Base-by-base conservation (phyloP, 1,284 basidiomycete species). In the Stygiomarasmius scandens region DNA sequence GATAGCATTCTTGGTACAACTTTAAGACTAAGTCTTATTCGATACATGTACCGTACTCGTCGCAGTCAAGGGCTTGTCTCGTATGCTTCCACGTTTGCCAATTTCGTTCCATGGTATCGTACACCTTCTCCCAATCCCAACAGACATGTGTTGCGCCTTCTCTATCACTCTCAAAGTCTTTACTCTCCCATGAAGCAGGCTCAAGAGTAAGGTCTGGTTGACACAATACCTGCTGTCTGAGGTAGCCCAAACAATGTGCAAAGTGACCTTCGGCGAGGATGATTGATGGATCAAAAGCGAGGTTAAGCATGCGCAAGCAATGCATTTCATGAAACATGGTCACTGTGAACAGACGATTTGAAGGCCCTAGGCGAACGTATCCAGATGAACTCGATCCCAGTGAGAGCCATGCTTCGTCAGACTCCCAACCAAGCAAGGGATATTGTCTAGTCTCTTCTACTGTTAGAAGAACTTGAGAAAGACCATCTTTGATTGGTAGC, bases 271-370 rank as follows among this genome's bases (percentile, higher is more conserved):
- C 55, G 41, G 45, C 49, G 44, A 54, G 53, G 54, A 49, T 59
- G 29, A 64, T 59, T 32, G 55, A 61, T n/a, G 58, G 55, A 29
- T 58, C 59, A 51, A 69, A 65, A 5, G 65, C 69, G 14, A 62
- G 56, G 44, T 67, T 67, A n/a, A 69, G 54, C 3, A 67, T 54
- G 0, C 66, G 60, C 3, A 74, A 55, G 51, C 72, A 72, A 56
- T 72, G 72, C 14, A 72, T 47, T 53, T 73, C 61, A 55, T 74
- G 71, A 61, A 69, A 71, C 63, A 73, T 68, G 10, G 69, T 61
- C 12, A 71, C 57, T 4, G 66, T 49, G 63, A 72, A 71, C 25
- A 67, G 20, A n/a, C 69, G 65, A 19, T 60, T 48, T 23, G 66
- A 59, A 14, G 64, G 60, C 6, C 68, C 69, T 6, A 70, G 62